These are phyloP conservation scores for Mycena belliarum DNA, from an alignment of 768 basidiomycete species.

Conservation along the genomic window DNA sequence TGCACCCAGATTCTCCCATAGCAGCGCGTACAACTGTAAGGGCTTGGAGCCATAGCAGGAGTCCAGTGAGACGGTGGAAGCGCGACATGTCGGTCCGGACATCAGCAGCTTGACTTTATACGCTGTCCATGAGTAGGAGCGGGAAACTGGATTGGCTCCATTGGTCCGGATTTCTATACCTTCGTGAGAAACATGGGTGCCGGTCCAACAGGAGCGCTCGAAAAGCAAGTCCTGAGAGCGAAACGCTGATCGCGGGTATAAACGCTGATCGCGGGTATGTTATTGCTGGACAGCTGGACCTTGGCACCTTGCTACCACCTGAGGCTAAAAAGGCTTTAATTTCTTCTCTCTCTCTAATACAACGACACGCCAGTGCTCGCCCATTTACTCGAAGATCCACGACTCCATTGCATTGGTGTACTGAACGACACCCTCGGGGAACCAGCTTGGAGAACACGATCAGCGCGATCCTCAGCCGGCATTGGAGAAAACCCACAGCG, in stretches of 20 bases:
- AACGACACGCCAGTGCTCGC: slow-evolving; percentile 1
- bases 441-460: slow-evolving; percentile 62
- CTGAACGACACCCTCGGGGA: slow-evolving; percentile 82
- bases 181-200: slow-evolving; percentile 6
- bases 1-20: slow-evolving; percentile 15
- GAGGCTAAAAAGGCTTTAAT: slow-evolving; percentile 9
- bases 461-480: slow-evolving; percentile 4
- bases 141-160: neutral
- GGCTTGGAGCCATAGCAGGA: slow-evolving; percentile 16
- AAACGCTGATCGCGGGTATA: neutral
- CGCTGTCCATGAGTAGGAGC: slow-evolving; percentile 1
- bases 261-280: neutral
- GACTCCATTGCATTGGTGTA: slow-evolving; percentile 63
- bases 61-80: slow-evolving; percentile 1
- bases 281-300: no score
- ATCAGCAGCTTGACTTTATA: slow-evolving; percentile 12
- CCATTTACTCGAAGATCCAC: slow-evolving; percentile 72
- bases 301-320: neutral
- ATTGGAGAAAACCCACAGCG: slow-evolving; percentile 59
- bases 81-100: slow-evolving; percentile 2
- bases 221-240: slow-evolving; percentile 14
- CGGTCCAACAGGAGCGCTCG: slow-evolving; percentile 9
- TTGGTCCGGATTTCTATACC: slow-evolving; percentile 8
- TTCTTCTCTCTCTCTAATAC: slow-evolving; percentile 19
- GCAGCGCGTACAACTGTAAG: slow-evolving; percentile 6